Conservation (phyloP, 176 grass and related monocot genomes). For the Lolium multiflorum region DNA sequence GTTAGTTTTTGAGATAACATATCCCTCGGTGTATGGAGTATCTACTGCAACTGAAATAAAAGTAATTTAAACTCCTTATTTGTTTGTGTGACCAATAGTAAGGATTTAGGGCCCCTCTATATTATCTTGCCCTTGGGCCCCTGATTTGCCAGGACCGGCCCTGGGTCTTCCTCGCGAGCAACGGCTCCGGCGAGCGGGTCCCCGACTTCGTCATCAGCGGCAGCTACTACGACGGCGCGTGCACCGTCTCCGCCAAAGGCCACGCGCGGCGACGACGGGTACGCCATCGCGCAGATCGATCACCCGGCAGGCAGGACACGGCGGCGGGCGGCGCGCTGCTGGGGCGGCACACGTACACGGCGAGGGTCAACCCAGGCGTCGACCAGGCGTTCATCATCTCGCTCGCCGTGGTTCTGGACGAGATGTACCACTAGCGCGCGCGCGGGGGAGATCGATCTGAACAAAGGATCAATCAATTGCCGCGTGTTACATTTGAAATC, state of each 20-base stretch:
- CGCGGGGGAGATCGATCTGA: too few relatives aligned
- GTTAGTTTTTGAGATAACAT: too few relatives aligned
- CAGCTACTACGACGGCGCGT: constrained; percentile 46
- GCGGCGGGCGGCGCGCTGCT: constrained; percentile 21
- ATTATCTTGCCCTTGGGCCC: too few relatives aligned
- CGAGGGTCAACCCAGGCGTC: constrained; percentile 45
- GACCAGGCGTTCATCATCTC: constrained; percentile 59
- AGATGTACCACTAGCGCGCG: constrained; percentile 48
- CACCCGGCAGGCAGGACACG: constrained; percentile 29
- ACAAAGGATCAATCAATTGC: too few relatives aligned
- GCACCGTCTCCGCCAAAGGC: constrained; percentile 23
- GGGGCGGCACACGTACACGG: constrained; percentile 40
- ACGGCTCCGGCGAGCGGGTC: constrained; percentile 32
- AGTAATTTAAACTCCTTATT: too few relatives aligned
- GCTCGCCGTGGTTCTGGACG: constrained; percentile 55
- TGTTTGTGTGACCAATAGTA: too few relatives aligned
- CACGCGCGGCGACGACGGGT: constrained; percentile 31
- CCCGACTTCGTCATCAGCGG: constrained; percentile 58
- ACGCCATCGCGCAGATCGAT: constrained; percentile 48
- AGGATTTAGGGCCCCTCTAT: too few relatives aligned
- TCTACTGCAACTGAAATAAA: too few relatives aligned
- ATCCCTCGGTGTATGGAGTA: too few relatives aligned
- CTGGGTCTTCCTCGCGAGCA: constrained; percentile 50
- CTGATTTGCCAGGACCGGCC: too few relatives aligned
- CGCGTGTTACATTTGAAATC: too few relatives aligned